These are phyloP conservation scores for Vitis hybrid DNA, from an alignment of 177 flowering plant genomes.

Conservation along the genomic window DNA sequence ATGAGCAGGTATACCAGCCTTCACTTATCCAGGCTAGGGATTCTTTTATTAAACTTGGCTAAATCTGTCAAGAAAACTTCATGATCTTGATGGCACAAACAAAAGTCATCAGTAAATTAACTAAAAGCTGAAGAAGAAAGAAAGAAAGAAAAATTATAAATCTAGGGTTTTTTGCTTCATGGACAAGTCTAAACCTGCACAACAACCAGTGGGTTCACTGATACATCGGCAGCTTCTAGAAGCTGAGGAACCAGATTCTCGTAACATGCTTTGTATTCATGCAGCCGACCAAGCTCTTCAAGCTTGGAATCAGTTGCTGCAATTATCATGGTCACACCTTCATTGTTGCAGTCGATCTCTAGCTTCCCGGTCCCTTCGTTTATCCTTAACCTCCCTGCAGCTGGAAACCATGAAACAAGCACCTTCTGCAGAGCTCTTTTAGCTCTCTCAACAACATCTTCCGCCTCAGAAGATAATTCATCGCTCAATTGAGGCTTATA, in stretches of 20 bases:
- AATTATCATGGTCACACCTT: conserved; percentile 8
- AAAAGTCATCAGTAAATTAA: background rate
- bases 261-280: conserved; percentile 15
- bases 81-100: background rate
- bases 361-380: conserved; percentile 13
- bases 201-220: conserved; percentile 8
- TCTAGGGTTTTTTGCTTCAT: background rate
- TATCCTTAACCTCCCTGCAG: conserved; percentile 19
- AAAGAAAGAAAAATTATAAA: background rate
- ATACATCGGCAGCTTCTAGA: background rate
- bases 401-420: conserved; percentile 14
- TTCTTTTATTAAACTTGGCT: no score
- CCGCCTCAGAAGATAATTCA: background rate
- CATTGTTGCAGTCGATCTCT: conserved; percentile 13
- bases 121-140: background rate
- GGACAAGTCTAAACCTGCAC: conserved; percentile 8
- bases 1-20: no score
- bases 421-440: conserved; percentile 9
- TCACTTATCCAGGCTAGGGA: no score
- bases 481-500: background rate
- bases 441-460: conserved; percentile 9
- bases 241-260: conserved; percentile 12
- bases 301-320: conserved; percentile 12
- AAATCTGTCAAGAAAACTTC: background rate
- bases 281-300: conserved; percentile 16